These are phyloP conservation scores for Dictyostelium firmibasis DNA, from an alignment of 78 protist species.

Conservation along the genomic window DNA sequence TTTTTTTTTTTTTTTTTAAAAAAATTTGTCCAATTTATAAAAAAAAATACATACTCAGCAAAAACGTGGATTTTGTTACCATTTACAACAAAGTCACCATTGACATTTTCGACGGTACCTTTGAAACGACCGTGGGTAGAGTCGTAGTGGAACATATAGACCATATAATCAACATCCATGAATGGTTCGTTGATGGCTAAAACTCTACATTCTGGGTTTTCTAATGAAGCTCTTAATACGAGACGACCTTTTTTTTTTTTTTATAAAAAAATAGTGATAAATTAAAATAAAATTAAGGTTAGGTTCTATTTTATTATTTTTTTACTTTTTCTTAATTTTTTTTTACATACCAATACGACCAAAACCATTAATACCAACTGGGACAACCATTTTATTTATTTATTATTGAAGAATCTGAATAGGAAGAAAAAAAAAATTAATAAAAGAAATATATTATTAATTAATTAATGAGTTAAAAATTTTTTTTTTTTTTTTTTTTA, in stretches of 20 bases:
- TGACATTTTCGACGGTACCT: constrained; percentile 85
- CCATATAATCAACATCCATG: constrained; percentile 95
- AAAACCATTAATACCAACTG: constrained; percentile 97
- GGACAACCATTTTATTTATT: constrained; percentile 73
- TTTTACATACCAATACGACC: constrained; percentile 94
- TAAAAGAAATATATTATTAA: too few species aligned
- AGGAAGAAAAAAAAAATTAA: too few species aligned
- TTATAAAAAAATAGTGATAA: too few species aligned
- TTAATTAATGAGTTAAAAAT: too few species aligned
- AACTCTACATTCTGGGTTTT: constrained; percentile 58
- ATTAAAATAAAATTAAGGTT: neutral
- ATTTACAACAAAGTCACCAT: constrained; percentile 88
- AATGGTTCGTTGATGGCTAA: constrained; percentile 99
- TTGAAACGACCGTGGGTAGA: constrained; percentile 97
- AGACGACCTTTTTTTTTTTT: constrained; percentile 91
- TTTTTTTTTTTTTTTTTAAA: neutral
- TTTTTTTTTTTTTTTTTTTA: too few species aligned
- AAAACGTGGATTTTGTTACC: constrained; percentile 89
- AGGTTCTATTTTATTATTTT: neutral
- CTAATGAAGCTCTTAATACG: constrained; percentile 89
- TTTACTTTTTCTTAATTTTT: neutral
- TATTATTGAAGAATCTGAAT: neutral
- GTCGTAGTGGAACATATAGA: constrained; percentile 94
- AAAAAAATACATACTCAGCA: constrained; percentile 31
- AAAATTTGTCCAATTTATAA: too few species aligned